Conservation (phyloP, 139 green algal genomes). For the Chlamydomonas asymmetrica region DNA sequence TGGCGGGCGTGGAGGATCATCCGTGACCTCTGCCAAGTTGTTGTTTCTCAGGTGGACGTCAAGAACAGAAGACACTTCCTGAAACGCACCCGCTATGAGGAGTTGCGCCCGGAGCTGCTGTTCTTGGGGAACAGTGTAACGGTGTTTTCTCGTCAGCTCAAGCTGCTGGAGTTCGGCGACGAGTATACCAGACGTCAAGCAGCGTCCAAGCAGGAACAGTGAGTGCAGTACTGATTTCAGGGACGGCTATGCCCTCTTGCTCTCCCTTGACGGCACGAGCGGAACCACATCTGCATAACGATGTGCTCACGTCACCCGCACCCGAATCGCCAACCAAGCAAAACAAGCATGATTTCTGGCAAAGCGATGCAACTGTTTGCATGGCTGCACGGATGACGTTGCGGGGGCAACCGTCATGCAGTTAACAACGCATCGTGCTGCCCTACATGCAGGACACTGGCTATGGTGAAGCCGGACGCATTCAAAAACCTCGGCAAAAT, state of each 20-base stretch:
- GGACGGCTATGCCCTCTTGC: too few species aligned
- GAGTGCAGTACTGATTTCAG: too few species aligned
- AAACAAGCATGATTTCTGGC: too few species aligned
- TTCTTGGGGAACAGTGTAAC: slow-evolving; percentile 66
- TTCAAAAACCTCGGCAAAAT: slow-evolving; percentile 73
- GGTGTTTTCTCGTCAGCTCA: slow-evolving; percentile 73
- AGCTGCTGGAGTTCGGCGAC: slow-evolving; percentile 78
- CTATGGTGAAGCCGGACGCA: slow-evolving; percentile 82
- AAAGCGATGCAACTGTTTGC: too few species aligned
- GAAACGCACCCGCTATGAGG: slow-evolving; percentile 59
- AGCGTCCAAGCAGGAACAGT: slow-evolving; percentile 49
- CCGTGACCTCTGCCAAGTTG: too few species aligned
- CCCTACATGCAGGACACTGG: slow-evolving; percentile 59
- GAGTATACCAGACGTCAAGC: slow-evolving; percentile 60
- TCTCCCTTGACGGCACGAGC: too few species aligned
- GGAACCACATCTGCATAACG: too few species aligned
- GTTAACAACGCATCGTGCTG: background rate
- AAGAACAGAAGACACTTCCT: slow-evolving; percentile 81
- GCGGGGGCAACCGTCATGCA: too few species aligned
- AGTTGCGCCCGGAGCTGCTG: slow-evolving; percentile 56
- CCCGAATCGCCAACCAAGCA: too few species aligned
- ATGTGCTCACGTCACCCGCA: too few species aligned
- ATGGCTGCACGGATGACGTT: too few species aligned
- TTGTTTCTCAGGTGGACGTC: slow-evolving; percentile 84
- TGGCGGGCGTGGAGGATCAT: too few species aligned